Base-by-base conservation (phyloP, 306 rosid species). In the Erythrophleum fordii region DNA sequence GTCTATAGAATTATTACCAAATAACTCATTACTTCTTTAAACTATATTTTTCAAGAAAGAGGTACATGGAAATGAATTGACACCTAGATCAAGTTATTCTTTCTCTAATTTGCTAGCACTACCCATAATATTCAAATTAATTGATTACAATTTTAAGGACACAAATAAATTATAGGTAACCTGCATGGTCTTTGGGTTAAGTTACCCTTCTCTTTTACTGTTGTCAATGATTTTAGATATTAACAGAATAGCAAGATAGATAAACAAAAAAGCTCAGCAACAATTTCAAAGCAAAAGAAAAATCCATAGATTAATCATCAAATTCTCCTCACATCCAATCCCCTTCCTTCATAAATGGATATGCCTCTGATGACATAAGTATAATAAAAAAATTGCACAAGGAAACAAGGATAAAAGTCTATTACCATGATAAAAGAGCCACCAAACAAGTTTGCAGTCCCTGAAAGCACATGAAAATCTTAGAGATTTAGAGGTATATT, bases 401-500 rank as follows among this genome's bases (percentile, higher is more conserved):
- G 20, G 28, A 2, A 53, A 58, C 51, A 45, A 67, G 45, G 53
- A 80, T 68, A 55, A 72, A 79, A 46, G 51, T 80, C 52, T 82
- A 41, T 10, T 77, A 96, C 99, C 99, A 90, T 69, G 98, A 92
- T 35, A 96, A 72, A 73, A 93, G 83, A 83, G 97, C 87, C 86
- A 91, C 97, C 88, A 93, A 88, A 87, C 98, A 96, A 77, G 99
- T 96, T 91, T 96, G 99, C 76, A 96, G 89, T 75, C 99, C 99
- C 99, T 96, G 94, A 62, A 82, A 81, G 70, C 65, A 77, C 44
- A 83, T 68, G 71, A 53, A 72, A 25, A 78, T 79, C 14, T 26
- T 26, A 59, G 62, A 26, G 48, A 69, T 77, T 87, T 73, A 83
- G 82, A 23, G 5, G 55, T 75, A 55, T 7, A 35, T 20, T 39